phyloP scores from a whole-genome alignment of 768 basidiomycete species.

The Suillus spraguei region DNA sequence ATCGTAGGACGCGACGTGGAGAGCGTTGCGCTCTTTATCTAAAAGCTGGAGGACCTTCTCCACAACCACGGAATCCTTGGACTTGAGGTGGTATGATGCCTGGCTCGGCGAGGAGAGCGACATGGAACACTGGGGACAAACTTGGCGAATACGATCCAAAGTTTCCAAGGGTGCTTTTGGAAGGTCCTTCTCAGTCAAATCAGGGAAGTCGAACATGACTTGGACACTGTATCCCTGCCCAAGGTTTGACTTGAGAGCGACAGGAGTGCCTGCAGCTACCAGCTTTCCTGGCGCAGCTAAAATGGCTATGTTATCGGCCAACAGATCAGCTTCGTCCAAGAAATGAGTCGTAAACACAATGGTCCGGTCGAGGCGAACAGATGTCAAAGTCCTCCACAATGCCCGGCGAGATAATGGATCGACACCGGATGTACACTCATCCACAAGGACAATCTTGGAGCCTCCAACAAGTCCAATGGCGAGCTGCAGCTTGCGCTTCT shows the following conservation, averaged over 20 bases:
- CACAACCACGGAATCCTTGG: slow-evolving; percentile 57
- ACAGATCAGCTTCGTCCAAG: slow-evolving; percentile 77
- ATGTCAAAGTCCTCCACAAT: slow-evolving; percentile 73
- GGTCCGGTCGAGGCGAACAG: slow-evolving; percentile 64
- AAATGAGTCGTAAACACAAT: slow-evolving; percentile 84
- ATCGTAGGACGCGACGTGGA: slow-evolving; percentile 57
- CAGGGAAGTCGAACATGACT: slow-evolving; percentile 46
- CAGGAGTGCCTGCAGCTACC: slow-evolving; percentile 73
- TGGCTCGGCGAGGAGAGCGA: slow-evolving; percentile 46
- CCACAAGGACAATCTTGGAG: slow-evolving; percentile 65
- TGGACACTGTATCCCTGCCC: slow-evolving; percentile 74
- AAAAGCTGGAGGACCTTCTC: slow-evolving; percentile 57
- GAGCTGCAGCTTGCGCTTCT: slow-evolving; percentile 83
- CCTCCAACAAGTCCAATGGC: slow-evolving; percentile 80
- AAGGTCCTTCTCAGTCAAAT: slow-evolving; percentile 31
- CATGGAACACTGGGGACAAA: slow-evolving; percentile 49
- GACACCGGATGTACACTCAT: slow-evolving; percentile 79
- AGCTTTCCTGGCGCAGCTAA: slow-evolving; percentile 75
- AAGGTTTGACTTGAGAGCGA: slow-evolving; percentile 67
- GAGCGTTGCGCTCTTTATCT: slow-evolving; percentile 42
- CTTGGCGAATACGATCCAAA: slow-evolving; percentile 41
- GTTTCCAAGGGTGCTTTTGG: slow-evolving; percentile 30
- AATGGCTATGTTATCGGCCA: slow-evolving; percentile 77
- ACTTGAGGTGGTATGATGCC: slow-evolving; percentile 58
- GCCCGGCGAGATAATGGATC: slow-evolving; percentile 80